Evolutionary conservation across 148 eudicot species (phyloP).

Genomic region (Persicaria maculosa): DNA sequence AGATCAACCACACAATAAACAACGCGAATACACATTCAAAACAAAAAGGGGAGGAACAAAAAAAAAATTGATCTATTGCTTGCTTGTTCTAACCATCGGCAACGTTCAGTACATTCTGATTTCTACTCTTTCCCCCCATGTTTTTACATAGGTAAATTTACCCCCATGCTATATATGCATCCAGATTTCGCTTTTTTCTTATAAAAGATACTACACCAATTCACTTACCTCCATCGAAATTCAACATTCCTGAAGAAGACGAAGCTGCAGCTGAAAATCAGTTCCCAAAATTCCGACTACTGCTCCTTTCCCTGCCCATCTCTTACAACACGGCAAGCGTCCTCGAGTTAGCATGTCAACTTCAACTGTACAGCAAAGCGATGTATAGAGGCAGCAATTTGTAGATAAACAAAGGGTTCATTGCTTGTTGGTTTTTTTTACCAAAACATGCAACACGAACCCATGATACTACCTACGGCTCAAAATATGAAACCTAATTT

Average conservation of each 20-base stretch:
- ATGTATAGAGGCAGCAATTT: conserved; percentile 11
- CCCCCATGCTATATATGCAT: conserved; percentile 8
- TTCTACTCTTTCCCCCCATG: conserved; percentile 8
- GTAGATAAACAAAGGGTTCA: conserved; percentile 7
- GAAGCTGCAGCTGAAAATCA: conserved; percentile 11
- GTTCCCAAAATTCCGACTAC: not conserved
- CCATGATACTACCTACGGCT: conserved; percentile 5
- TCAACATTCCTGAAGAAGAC: conserved; percentile 1
- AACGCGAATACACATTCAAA: not conserved
- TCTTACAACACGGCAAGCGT: conserved; percentile 9
- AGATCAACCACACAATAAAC: not conserved
- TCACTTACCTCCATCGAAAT: conserved; percentile 2
- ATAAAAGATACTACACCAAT: conserved; percentile 1
- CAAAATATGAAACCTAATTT: conserved; percentile 8
- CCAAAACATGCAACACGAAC: not conserved
- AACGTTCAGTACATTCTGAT: conserved; percentile 2
- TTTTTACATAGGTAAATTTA: conserved; percentile 3
- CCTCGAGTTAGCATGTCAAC: conserved; percentile 7
- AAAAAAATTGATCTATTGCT: conserved; percentile 4
- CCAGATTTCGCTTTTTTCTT: conserved; percentile 4
- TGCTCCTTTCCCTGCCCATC: not conserved
- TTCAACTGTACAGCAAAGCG: conserved; percentile 10
- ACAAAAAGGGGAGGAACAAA: conserved; percentile 13
- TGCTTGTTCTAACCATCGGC: conserved; percentile 11
- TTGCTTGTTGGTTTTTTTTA: not conserved